Conservation (phyloP, 345 rosid species). For the Rhizophora mangle region DNA sequence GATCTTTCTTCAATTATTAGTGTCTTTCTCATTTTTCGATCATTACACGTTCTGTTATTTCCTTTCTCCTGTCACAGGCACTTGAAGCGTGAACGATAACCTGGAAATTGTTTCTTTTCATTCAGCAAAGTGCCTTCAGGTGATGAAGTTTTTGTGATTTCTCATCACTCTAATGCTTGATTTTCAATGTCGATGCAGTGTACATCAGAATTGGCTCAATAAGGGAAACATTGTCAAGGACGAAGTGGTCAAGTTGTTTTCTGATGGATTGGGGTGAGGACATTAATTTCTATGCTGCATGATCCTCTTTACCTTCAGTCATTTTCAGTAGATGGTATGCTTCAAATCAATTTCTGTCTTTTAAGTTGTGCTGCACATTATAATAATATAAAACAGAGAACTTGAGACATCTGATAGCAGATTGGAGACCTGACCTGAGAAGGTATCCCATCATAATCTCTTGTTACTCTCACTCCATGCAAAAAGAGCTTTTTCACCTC, state of each 20-base stretch:
- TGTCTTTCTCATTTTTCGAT: not conserved
- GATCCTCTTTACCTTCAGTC: slow-evolving; percentile 55
- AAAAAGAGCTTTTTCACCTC: not conserved
- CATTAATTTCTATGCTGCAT: slow-evolving; percentile 52
- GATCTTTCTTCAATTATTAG: not conserved
- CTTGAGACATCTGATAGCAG: not conserved
- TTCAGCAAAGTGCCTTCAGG: not conserved
- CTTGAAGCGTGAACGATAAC: not conserved
- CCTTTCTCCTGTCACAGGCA: not conserved
- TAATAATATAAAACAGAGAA: slow-evolving; percentile 3
- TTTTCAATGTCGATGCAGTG: slow-evolving; percentile 46
- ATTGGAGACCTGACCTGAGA: slow-evolving; percentile 26
- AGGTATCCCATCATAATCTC: slow-evolving; percentile 17
- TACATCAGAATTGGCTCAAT: slow-evolving; percentile 39
- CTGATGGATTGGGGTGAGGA: slow-evolving; percentile 69
- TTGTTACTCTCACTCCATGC: not conserved
- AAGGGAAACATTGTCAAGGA: slow-evolving; percentile 43
- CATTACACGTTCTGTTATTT: not conserved
- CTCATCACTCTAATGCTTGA: not conserved
- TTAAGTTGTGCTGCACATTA: not conserved
- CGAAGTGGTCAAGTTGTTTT: slow-evolving; percentile 58
- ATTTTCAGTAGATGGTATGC: slow-evolving; percentile 68
- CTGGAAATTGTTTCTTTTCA: not conserved
- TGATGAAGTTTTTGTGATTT: slow-evolving; percentile 4
- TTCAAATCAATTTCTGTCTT: slow-evolving; percentile 2